phyloP scores from a whole-genome alignment of 345 rosid genomes.

The Rubroshorea leprosula region DNA sequence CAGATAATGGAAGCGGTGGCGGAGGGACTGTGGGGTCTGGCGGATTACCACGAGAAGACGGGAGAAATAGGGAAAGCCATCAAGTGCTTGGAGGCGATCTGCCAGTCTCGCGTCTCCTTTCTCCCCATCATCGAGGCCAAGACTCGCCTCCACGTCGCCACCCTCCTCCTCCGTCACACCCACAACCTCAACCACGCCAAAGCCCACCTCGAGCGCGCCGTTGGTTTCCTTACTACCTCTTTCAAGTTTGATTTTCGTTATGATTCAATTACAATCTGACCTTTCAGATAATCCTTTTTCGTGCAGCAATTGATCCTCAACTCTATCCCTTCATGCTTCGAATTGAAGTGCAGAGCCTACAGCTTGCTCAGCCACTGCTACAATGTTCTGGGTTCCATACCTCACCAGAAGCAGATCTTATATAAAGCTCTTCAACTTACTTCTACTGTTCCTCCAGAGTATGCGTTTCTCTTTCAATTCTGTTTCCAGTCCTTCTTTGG shows the following conservation, averaged over 20 bases:
- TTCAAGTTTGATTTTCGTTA: slow-evolving; percentile 5
- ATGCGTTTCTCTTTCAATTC: background rate
- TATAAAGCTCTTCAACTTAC: slow-evolving; percentile 68
- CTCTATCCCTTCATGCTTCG: slow-evolving; percentile 78
- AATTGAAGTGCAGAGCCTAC: slow-evolving; percentile 72
- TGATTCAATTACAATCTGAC: slow-evolving; percentile 3
- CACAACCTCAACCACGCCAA: slow-evolving; percentile 83
- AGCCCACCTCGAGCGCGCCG: slow-evolving; percentile 81
- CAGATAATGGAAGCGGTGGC: slow-evolving; percentile 61
- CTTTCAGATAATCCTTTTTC: background rate
- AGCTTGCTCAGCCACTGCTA: slow-evolving; percentile 87
- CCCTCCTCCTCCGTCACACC: slow-evolving; percentile 76
- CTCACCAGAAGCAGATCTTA: slow-evolving; percentile 78
- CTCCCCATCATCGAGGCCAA: slow-evolving; percentile 83
- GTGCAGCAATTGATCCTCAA: slow-evolving; percentile 51
- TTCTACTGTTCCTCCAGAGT: slow-evolving; percentile 39
- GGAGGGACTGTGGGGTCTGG: slow-evolving; percentile 91
- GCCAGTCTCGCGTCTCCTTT: slow-evolving; percentile 66
- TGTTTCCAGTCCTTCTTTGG: background rate
- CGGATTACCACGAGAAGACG: slow-evolving; percentile 67
- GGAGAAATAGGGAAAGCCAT: slow-evolving; percentile 70
- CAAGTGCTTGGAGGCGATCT: slow-evolving; percentile 88
- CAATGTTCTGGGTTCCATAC: slow-evolving; percentile 75
- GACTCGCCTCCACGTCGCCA: slow-evolving; percentile 74
- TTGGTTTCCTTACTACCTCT: background rate